Base-by-base conservation (phyloP, 805 yeast species). In the Kodamaea nitidulidarum region DNA sequence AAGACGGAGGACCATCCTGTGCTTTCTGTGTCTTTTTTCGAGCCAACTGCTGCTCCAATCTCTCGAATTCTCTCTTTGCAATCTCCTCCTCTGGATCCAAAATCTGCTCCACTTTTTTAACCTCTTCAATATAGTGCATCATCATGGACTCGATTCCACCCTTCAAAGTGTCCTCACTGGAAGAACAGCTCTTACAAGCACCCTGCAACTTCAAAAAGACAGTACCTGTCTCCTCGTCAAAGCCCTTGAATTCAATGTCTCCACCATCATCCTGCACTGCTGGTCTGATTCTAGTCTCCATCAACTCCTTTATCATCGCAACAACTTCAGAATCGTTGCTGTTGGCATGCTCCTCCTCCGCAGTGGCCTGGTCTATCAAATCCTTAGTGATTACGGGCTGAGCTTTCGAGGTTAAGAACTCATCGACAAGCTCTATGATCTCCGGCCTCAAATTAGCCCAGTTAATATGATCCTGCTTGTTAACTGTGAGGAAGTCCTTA, bases 181-280 rank as follows among this genome's bases (percentile, higher is more conserved):
- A 73, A 3, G 95, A 88, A 52, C 99, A 93, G 2, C 95, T 77
- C 39, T 95, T 82, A 65, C 99, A 93, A 6, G 98, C 98, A 35
- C 99, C 99, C 52, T 87, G 90, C 33, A 93, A 69, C 58, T 85
- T 88, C 51, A 93, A 76, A 58, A 78, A 85, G 5, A 95, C 98
- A 10, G 84, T 80, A 1, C 98, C 98, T 1, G 84, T 73, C 42
- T 82, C 86, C 46, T 84, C 88, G 41, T 86, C 87, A 56, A 86
- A 90, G 4, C 87, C 93, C 43, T 85, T 75, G 59, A 80, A 95
- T 51, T 87, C 90, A 45, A 93, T 81, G 56, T 93, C 98, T 24
- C 99, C 99, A 46, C 99, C 99, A 55, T 93, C 99, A 54, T 93
- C 99, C 65, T 88, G 95, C 42, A 93, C 88, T 1, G 98, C 96